Evolutionary conservation across 805 yeast genomes (phyloP), one percentile per base, ranked within the genome.

Genomic region (Suhomyces pyralidae): DNA sequence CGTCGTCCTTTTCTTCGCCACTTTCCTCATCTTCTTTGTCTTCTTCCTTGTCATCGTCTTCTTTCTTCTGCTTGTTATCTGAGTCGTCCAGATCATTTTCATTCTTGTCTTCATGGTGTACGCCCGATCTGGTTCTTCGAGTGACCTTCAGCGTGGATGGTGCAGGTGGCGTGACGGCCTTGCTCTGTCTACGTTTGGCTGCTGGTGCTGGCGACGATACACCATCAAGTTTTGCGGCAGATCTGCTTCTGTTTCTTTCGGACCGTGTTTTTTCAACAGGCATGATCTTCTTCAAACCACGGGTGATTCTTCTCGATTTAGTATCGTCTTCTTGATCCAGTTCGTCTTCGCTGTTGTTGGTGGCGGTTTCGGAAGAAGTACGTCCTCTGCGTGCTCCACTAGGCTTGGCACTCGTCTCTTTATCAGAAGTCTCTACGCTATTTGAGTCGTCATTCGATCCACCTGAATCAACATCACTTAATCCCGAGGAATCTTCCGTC

Each of bases 51-150:
- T 38, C 42, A 17, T 38, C 24, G 2, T 38, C n/a, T 1, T 15
- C 22, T 32, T 12, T 28, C 44, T 22, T 34, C 25, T 20, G 22
- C 22, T 40, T 51, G 26, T 26, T 51, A 12, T 38, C 45, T 7
- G 26, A 20, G 14, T 45, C 48, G 22, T 45, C 48, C 48, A 45
- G 48, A 12, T 46, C 43, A 10, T 55, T 53, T n/a, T 47, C 51
- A 30, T 43, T 43, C 52, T 22, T 55, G 22, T 58, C 42, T 38
- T 38, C 42, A 19, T 38, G 24, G 9, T 38, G 24, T 5, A 38
- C 12, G 17, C 42, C 66, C 7, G 61, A 57, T n/a, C 64, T 49
- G 3, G 66, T 61, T 46, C 62, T 49, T 28, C 65, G 50, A 38
- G 53, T 58, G 17, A 43, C 45, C 32, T 38, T 32, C 19, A 46